Evolutionary conservation across 805 yeast genomes (phyloP).

Genomic region (Lipomyces starkeyi): DNA sequence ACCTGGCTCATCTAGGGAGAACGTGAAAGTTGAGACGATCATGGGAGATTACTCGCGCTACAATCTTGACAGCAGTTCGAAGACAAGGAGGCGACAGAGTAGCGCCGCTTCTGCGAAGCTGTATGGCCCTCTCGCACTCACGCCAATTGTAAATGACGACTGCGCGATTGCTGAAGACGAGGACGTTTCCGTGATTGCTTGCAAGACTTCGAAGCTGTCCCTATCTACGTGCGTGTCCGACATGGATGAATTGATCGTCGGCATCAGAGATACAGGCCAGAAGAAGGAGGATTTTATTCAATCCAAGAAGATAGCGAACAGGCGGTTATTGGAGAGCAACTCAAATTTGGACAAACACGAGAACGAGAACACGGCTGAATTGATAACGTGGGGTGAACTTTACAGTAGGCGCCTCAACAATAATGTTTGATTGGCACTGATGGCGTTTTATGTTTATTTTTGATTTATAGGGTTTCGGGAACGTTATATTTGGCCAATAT

Average conservation of each 20-base stretch:
- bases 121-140: not conserved
- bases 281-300: not conserved
- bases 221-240: not conserved
- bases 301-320: conserved; percentile 2
- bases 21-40: conserved; percentile 22
- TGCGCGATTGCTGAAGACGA: conserved; percentile 2
- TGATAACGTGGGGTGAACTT: conserved; percentile 29
- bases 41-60: conserved; percentile 23
- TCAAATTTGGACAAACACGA: not conserved
- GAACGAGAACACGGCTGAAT: not conserved
- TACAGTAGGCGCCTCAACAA: conserved; percentile 19
- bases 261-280: not conserved
- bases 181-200: not conserved
- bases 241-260: not conserved
- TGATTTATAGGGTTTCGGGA: not conserved
- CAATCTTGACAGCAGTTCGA: not conserved
- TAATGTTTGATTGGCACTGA: not conserved
- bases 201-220: not conserved
- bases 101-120: not conserved
- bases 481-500: not conserved
- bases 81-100: not conserved
- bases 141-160: not conserved
- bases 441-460: not conserved
- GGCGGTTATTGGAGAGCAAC: not conserved
- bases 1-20: conserved; percentile 11